Conservation (phyloP, 805 yeast species). For the Candida caryicola region DNA sequence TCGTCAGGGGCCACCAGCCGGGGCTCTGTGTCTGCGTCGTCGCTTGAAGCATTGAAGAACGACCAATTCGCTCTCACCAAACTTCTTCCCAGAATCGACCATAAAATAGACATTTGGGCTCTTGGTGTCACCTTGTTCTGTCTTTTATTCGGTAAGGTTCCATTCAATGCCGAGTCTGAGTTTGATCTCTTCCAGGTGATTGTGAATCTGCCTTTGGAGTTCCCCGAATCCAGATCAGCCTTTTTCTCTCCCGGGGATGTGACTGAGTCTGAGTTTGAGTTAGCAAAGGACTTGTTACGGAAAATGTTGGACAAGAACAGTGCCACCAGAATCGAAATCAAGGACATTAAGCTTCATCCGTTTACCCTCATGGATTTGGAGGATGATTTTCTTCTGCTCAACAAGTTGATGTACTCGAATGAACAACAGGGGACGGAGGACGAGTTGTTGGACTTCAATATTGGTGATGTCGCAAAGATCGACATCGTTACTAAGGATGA, state of each 20-base stretch:
- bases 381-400: conserved; percentile 30
- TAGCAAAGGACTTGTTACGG: conserved; percentile 56
- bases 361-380: conserved; percentile 49
- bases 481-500: conserved; percentile 64
- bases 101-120: conserved; percentile 97
- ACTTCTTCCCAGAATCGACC: conserved; percentile 53
- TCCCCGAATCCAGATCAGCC: conserved; percentile 45
- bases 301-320: conserved; percentile 72
- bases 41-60: conserved; percentile 22
- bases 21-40: conserved; percentile 16
- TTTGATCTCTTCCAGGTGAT: conserved; percentile 83
- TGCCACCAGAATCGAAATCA: conserved; percentile 59
- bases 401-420: conserved; percentile 38
- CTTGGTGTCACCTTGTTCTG: conserved; percentile 90
- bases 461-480: conserved; percentile 26
- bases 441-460: conserved; percentile 14
- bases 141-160: conserved; percentile 80
- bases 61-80: conserved; percentile 18
- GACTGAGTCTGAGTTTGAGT: conserved; percentile 40
- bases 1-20: conserved; percentile 9
- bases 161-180: conserved; percentile 85
- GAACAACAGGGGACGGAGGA: conserved; percentile 11
- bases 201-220: conserved; percentile 54
- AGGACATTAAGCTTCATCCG: conserved; percentile 73
- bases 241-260: conserved; percentile 42